Base-by-base conservation (phyloP, 2,329 filamentous ascomycete species). In the Cercospora nicotianae region DNA sequence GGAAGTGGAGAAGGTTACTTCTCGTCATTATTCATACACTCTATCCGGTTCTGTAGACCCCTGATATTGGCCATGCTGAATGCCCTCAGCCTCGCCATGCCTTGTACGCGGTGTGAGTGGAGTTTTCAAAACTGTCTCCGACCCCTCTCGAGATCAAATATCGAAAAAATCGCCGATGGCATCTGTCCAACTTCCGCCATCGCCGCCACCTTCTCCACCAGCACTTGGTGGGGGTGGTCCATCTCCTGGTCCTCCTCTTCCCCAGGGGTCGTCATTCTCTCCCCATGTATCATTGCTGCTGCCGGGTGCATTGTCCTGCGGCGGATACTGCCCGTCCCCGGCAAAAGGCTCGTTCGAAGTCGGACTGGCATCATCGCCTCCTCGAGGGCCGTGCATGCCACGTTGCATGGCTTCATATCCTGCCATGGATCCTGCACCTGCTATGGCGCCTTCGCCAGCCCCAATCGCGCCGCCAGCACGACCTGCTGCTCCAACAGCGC, bases 391-490 rank as follows among this genome's bases (percentile, higher is more conserved):
- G 30, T 78, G 79, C 71, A 81, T 77, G 2, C 84, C 83, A 68
- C 86, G 77, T 68, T 86, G 85, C 86, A 89, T 87, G 4, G 87
- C 86, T 75, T 89, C 88, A 72, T 88, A 88, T 3, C 87, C 87
- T 36, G 86, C 87, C 80, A 89, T 84, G 1, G 86, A 84, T 6
- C 87, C 87, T 5, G 86, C 87, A 5, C 87, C 77, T 13, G 80
- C 78, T 6, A 81, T 80, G 2, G 79, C 80, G 13, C 76, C 79
- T 63, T 78, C 81, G 1, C 77, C 80, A 13, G 78, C 80, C n/a
- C 79, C 81, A 5, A 75, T 79, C 12, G 75, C 78, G n/a, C 77
- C 80, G 13, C 70, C 73, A 30, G 73, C 71, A 60, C 76, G 65
- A 16, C 72, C 75, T 5, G 72, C 72, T 42, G 63, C 77, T 30